Percentiles rank a stretch among this genome's conserved stretches.
Evolutionary conservation across 208 protist species (phyloP).

Genomic region (Tritrichomonas foetus): DNA sequence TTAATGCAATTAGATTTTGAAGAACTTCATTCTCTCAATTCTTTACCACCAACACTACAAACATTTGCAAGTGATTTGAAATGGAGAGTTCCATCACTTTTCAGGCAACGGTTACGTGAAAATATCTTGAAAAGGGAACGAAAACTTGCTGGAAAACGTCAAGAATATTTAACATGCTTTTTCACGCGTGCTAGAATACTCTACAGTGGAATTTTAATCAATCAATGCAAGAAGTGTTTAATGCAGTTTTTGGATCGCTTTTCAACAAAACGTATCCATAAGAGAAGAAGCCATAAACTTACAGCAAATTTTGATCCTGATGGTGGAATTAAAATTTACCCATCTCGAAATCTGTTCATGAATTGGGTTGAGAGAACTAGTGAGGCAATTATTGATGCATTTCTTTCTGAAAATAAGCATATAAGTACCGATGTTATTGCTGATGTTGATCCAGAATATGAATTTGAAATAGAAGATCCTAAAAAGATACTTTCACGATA

Average conservation of each 20-base stretch:
- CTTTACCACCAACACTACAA: background rate
- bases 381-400: background rate
- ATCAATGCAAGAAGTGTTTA: background rate
- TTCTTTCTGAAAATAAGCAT: background rate
- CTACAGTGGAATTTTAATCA: background rate
- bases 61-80: background rate
- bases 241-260: background rate
- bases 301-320: background rate
- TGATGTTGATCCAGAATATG: background rate
- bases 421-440: background rate
- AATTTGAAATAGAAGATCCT: background rate
- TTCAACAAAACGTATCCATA: background rate
- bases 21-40: background rate
- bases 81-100: background rate
- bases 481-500: background rate
- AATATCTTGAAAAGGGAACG: background rate
- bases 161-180: background rate
- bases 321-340: background rate
- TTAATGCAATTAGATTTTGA: background rate
- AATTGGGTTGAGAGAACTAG: background rate
- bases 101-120: background rate
- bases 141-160: background rate
- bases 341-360: background rate
- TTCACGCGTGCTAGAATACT: background rate
- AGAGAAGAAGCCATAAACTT: background rate